Conservation (phyloP, 2,329 filamentous ascomycete genomes). For the Tricladium varicosporioides region DNA sequence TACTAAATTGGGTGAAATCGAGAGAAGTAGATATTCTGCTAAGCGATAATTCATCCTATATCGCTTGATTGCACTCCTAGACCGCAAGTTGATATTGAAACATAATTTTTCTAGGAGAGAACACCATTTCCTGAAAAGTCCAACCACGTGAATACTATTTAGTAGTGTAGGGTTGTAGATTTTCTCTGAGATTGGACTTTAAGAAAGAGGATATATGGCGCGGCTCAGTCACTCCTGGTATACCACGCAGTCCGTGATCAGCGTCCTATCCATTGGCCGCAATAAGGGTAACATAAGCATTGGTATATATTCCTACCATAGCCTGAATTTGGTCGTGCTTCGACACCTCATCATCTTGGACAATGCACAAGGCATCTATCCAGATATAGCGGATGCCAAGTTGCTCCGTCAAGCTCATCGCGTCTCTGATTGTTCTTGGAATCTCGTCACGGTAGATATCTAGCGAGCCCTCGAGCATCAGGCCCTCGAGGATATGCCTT, state of each 20-base stretch:
- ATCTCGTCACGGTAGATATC: background rate
- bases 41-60: background rate
- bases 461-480: too few species aligned
- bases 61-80: background rate
- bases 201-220: background rate
- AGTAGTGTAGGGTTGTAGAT: background rate
- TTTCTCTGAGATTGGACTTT: background rate
- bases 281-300: conserved; percentile 21
- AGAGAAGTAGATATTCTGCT: too few species aligned
- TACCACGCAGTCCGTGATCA: conserved; percentile 15
- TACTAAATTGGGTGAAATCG: background rate
- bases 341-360: background rate
- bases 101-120: conserved; percentile 2
- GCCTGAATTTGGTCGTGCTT: conserved; percentile 1
- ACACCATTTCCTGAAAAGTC: conserved; percentile 6
- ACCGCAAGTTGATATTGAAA: conserved; percentile 1
- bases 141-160: conserved; percentile 4
- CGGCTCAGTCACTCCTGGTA: background rate
- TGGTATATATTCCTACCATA: conserved; percentile 24
- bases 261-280: conserved; percentile 24
- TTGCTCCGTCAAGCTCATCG: conserved; percentile 22
- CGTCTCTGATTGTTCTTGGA: conserved; percentile 20
- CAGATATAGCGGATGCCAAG: conserved; percentile 23
- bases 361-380: conserved; percentile 19
- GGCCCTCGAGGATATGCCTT: too few species aligned